phyloP scores from a whole-genome alignment of 1,284 basidiomycete genomes.

The Mrakiaceae sp. region DNA sequence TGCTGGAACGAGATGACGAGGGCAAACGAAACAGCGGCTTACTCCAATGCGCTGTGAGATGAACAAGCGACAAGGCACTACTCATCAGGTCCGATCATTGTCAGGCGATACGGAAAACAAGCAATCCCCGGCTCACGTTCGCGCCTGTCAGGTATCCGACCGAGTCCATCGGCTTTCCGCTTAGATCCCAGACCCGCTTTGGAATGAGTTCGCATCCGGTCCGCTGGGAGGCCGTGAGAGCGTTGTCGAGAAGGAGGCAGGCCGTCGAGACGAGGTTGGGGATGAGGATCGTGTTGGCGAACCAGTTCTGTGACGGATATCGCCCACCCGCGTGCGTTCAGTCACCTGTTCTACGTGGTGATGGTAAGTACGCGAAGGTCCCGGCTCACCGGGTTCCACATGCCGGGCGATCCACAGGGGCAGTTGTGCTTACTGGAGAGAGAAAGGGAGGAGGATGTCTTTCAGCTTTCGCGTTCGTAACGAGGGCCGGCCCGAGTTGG shows the following conservation, averaged over 20 bases:
- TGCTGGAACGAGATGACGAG: too few relatives aligned
- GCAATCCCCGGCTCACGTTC: slow-evolving; percentile 34
- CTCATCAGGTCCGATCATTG: too few relatives aligned
- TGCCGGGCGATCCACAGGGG: slow-evolving; percentile 35
- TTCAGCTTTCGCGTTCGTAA: not conserved
- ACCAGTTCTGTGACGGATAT: slow-evolving; percentile 44
- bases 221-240: slow-evolving; percentile 38
- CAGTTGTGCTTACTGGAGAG: slow-evolving; percentile 18
- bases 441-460: not conserved
- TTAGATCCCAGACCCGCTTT: slow-evolving; percentile 43
- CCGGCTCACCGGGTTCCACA: slow-evolving; percentile 43
- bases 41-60: too few relatives aligned
- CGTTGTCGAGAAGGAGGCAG: slow-evolving; percentile 46
- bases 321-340: not conserved
- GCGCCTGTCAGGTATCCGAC: slow-evolving; percentile 46
- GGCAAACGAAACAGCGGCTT: too few relatives aligned
- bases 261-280: slow-evolving; percentile 46
- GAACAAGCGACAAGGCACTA: too few relatives aligned
- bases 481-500: too few relatives aligned
- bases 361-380: not conserved
- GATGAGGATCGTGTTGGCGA: slow-evolving; percentile 46
- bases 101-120: too few relatives aligned
- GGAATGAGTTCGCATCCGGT: slow-evolving; percentile 45
- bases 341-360: not conserved
- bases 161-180: slow-evolving; percentile 39